These are phyloP conservation scores for Cyclotella baltica DNA, from an alignment of 108 stramenopile genomes.

Conservation along the genomic window DNA sequence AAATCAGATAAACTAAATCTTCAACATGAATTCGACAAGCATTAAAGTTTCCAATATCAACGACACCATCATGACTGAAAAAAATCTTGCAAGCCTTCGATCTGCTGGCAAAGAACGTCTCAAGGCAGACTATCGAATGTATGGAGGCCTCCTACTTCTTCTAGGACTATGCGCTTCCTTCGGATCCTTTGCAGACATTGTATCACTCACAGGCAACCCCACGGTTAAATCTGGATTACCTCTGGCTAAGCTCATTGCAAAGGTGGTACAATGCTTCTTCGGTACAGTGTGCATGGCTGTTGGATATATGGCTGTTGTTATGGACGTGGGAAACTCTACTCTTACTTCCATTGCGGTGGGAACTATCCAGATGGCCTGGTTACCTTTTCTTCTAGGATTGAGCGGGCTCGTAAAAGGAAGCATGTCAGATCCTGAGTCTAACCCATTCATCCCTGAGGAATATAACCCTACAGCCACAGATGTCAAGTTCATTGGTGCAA, in stretches of 20 bases:
- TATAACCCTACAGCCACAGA: not conserved
- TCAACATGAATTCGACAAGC: too few relatives aligned
- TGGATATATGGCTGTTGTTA: not conserved
- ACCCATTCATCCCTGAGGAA: constrained; percentile 8
- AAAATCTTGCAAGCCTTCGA: too few relatives aligned
- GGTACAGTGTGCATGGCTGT: constrained; percentile 1
- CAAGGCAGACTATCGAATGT: too few relatives aligned
- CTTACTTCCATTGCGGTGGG: not conserved
- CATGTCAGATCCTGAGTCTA: constrained; percentile 1
- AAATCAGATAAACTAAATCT: too few relatives aligned
- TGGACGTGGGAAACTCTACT: not conserved
- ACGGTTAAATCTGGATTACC: constrained; percentile 21
- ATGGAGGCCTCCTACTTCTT: too few relatives aligned
- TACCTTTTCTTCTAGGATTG: not conserved
- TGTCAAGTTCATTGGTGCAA: constrained; percentile 6
- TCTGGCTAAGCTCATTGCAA: not conserved
- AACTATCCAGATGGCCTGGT: constrained; percentile 10
- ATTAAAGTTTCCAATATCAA: too few relatives aligned
- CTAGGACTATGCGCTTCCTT: too few relatives aligned
- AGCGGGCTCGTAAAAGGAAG: not conserved
- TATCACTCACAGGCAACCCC: too few relatives aligned
- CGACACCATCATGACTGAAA: too few relatives aligned
- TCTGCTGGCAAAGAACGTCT: too few relatives aligned
- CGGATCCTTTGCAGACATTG: too few relatives aligned
- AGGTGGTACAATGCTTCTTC: not conserved